A percentile compares a stretch with the other conserved stretches of the same genome.
These are phyloP conservation scores for Populus tomentosa DNA, from an alignment of 441 rosid species.

Conservation along the genomic window DNA sequence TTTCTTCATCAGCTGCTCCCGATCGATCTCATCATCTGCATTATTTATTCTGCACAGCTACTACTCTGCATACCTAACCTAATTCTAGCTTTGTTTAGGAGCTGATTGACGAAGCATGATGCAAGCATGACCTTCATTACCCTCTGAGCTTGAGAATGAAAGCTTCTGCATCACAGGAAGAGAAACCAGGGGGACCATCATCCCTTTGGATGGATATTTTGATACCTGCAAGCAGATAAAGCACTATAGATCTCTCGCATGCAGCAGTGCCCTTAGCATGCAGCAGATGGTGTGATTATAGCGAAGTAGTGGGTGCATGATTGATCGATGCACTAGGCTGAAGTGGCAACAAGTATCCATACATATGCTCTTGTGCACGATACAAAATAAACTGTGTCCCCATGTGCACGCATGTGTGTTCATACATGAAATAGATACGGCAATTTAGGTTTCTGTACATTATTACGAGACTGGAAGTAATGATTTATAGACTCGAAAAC, in stretches of 20 bases:
- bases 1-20: not conserved
- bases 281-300: not conserved
- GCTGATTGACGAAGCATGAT: not conserved
- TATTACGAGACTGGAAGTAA: not conserved
- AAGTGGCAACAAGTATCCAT: not conserved
- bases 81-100: not conserved
- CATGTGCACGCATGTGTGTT: not conserved
- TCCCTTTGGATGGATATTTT: not conserved
- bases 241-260: not conserved
- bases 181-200: not conserved
- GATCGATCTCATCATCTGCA: not conserved
- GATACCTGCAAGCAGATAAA: not conserved
- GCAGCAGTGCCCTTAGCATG: not conserved
- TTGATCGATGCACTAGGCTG: not conserved
- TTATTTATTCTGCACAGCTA: no score
- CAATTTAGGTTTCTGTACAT: not conserved
- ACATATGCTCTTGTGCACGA: no score
- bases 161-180: not conserved
- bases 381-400: no score
- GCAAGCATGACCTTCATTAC: not conserved
- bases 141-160: not conserved
- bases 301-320: not conserved
- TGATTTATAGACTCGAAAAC: no score
- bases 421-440: not conserved
- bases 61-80: not conserved